Conservation (phyloP, 257 asterid genomes). For the Solanum phureja region DNA sequence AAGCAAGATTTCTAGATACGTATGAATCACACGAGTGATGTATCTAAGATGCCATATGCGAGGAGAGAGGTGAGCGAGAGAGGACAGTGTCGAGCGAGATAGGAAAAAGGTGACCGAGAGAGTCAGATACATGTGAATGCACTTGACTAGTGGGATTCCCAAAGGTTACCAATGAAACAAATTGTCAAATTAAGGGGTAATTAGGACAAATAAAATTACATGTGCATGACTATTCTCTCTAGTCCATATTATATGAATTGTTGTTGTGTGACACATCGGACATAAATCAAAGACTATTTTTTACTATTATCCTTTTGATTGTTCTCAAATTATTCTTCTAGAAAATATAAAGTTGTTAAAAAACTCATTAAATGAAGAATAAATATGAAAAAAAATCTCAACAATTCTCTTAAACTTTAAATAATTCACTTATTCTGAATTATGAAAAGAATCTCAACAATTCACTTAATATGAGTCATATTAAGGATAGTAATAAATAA, state of each 20-base stretch:
- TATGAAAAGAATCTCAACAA: not conserved
- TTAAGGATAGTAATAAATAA: not conserved
- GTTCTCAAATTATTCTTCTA: too few species aligned
- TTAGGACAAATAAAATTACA: not conserved
- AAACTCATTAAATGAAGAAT: not conserved
- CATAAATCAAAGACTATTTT: too few species aligned
- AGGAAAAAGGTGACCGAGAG: too few species aligned
- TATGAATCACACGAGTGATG: not conserved
- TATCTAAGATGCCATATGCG: too few species aligned
- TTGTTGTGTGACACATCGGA: too few species aligned
- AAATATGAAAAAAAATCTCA: not conserved
- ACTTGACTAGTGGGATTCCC: too few species aligned
- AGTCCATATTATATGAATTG: not conserved
- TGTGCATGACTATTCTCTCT: not conserved
- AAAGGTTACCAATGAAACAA: too few species aligned
- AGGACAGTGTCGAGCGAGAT: too few species aligned
- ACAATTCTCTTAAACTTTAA: not conserved
- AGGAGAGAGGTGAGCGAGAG: too few species aligned
- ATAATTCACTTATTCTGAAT: not conserved
- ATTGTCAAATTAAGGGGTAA: not conserved
- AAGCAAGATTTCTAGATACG: not conserved
- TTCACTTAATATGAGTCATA: not conserved
- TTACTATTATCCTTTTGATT: not conserved
- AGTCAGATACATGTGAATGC: not conserved
- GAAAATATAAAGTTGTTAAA: too few species aligned